Percentiles rank a stretch among this genome's conserved stretches.
Conservation (phyloP, 768 basidiomycete species). For the Termitomyces sp. region DNA sequence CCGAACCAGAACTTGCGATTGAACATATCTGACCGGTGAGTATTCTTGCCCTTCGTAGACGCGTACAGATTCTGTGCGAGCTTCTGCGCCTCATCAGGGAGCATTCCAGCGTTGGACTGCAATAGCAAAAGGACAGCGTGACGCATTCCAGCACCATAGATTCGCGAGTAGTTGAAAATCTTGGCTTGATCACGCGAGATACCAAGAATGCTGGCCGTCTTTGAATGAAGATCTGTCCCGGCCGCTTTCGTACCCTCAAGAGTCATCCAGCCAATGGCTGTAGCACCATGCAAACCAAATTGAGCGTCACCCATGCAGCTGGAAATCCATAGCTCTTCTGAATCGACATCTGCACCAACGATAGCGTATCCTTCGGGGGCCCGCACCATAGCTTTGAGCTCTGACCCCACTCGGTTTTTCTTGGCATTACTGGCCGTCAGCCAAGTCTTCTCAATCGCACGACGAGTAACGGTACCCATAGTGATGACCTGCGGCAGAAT, state of each 20-base stretch:
- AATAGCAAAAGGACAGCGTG: constrained; percentile 86
- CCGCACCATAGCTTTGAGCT: constrained; percentile 96
- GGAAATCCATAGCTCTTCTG: constrained; percentile 98
- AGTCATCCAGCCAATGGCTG: constrained; percentile 99
- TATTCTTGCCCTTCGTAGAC: constrained; percentile 90
- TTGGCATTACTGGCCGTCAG: constrained; percentile 98
- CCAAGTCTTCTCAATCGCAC: constrained; percentile 98
- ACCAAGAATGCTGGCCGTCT: constrained; percentile 88
- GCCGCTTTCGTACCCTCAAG: constrained; percentile 93
- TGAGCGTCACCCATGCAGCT: constrained; percentile 98
- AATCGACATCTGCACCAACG: constrained; percentile 98
- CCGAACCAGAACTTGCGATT: constrained; percentile 92
- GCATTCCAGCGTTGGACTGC: constrained; percentile 78
- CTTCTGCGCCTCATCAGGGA: constrained; percentile 70
- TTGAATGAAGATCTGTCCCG: constrained; percentile 95
- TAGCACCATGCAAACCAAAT: constrained; percentile 94
- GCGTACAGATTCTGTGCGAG: constrained; percentile 83
- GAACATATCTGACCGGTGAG: constrained; percentile 69
- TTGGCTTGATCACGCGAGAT: constrained; percentile 95
- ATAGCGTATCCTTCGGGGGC: constrained; percentile 92
- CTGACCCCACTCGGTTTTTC: constrained; percentile 95
- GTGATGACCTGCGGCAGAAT: constrained; percentile 95
- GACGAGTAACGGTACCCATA: constrained; percentile 98
- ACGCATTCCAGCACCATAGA: constrained; percentile 97
- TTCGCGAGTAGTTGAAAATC: constrained; percentile 98